Base-by-base conservation (phyloP, 225 moss, liverwort and hornwort species). In the Physcomitrium patens region DNA sequence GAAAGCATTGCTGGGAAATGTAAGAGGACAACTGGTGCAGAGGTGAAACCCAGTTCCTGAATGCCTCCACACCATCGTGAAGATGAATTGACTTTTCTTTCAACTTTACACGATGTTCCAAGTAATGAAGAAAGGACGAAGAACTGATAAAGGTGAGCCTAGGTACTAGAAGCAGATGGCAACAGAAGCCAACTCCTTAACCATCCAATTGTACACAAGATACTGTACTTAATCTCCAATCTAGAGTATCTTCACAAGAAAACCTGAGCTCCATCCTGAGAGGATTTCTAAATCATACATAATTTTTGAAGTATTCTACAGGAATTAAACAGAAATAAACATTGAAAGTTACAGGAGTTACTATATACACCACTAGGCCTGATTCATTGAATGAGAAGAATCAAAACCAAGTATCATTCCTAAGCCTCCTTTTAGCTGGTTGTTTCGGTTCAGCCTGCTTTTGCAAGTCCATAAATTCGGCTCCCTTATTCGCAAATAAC, bases 381-480 rank as follows among this genome's bases (percentile, higher is more conserved):
- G 65, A 41, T 53, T 43, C 64, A 22, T 46, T 76, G 54, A 77
- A 65, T 10, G 46, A 23, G 42, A 24, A 23, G 15, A 46, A 62
- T 83, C 86, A 95, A 67, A 92, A 90, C 80, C 90, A 77, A 31
- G 97, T 99, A 76, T 94, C 97, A 86, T 91, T 94, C 67, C 77
- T 85, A 23, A 94, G 83, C 71, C 86, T 93, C 75, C 90, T 87
- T 72, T 83, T 87, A 14, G 81, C 79, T 9, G 94, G 97, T 72
- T 89, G 82, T 81, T 87, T 93, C 23, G 89, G 84, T 63, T 93
- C 97, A n/a, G 77, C 77, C 75, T 94, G 94, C 78, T 89, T 93
- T 74, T 99, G 93, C 84, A 94, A 84, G 77, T 94, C 94, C 97
- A 94, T 94, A 31, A 99, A 94, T 74, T 99, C 97, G 18, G 89